Conservation (phyloP, 306 rosid genomes). For the Castanopsis chinensis region DNA sequence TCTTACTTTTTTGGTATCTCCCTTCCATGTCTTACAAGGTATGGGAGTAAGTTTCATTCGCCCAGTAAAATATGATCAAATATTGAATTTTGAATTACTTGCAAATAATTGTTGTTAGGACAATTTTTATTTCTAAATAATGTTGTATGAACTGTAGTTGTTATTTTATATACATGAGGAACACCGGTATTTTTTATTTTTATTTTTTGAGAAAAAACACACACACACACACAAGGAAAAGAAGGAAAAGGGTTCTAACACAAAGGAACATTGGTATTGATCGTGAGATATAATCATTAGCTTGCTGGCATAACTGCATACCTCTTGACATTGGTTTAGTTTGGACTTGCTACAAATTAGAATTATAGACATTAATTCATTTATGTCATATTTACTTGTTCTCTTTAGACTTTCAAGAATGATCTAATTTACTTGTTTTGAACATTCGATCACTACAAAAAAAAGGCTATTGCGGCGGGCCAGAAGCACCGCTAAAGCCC, state of each 20-base stretch:
- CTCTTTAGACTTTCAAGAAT: background rate
- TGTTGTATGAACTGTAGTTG: background rate
- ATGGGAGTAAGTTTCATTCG: conserved; percentile 37
- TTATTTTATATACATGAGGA: background rate
- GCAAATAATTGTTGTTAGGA: background rate
- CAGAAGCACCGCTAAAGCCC: no score
- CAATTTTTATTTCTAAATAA: background rate
- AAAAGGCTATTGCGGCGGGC: no score
- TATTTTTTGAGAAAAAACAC: no score
- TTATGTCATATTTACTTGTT: background rate
- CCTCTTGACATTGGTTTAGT: background rate
- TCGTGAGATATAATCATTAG: background rate
- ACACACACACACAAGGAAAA: no score
- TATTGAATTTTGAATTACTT: background rate
- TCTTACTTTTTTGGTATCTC: conserved; percentile 36
- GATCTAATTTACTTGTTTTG: background rate
- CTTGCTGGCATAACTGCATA: background rate
- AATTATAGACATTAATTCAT: background rate
- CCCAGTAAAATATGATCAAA: background rate
- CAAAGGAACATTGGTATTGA: background rate
- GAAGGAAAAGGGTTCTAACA: no score
- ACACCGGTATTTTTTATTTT: background rate
- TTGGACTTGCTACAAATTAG: background rate
- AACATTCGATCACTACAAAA: no score
- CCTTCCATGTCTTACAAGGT: conserved; percentile 36